Percentiles rank a stretch among this genome's conserved stretches.
Evolutionary conservation across 2,329 filamentous ascomycete species (phyloP).

Genomic region (Alternaria dauci): DNA sequence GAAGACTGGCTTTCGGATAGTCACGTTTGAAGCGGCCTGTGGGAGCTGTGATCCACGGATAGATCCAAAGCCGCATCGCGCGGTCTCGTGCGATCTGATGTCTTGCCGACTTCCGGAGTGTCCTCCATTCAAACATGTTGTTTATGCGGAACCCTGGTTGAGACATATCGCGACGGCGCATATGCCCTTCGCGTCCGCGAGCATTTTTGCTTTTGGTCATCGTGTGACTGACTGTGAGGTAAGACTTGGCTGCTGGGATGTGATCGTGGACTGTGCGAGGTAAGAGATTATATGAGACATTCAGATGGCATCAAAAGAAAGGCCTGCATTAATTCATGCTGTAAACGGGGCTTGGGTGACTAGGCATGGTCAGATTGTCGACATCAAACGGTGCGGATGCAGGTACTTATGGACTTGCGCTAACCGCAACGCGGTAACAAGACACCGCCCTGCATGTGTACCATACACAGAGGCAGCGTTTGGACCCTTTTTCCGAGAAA

Average conservation of each 20-base stretch:
- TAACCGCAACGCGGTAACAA: conserved; percentile 1
- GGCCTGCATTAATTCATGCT: not conserved
- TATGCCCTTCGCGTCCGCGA: not conserved
- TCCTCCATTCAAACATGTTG: conserved; percentile 3
- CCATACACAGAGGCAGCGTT: not conserved
- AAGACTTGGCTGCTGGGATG: not conserved
- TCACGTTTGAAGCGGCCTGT: not conserved
- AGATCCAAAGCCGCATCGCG: conserved; percentile 6
- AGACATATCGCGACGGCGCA: not conserved
- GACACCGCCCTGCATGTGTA: not conserved
- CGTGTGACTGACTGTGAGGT: not conserved
- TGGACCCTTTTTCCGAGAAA: not conserved
- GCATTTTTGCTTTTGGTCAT: not conserved
- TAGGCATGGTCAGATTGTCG: not conserved
- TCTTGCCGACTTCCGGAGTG: not conserved
- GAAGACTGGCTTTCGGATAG: conserved; percentile 15
- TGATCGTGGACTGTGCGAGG: not conserved
- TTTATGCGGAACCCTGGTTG: not conserved
- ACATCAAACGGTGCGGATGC: not conserved
- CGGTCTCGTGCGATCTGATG: conserved; percentile 5
- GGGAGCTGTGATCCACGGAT: conserved; percentile 15
- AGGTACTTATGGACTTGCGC: not conserved
- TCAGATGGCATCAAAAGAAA: not conserved
- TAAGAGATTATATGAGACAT: not conserved
- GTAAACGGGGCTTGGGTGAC: not conserved